Conservation (phyloP, 768 basidiomycete species). For the Auriscalpium microsporum region DNA sequence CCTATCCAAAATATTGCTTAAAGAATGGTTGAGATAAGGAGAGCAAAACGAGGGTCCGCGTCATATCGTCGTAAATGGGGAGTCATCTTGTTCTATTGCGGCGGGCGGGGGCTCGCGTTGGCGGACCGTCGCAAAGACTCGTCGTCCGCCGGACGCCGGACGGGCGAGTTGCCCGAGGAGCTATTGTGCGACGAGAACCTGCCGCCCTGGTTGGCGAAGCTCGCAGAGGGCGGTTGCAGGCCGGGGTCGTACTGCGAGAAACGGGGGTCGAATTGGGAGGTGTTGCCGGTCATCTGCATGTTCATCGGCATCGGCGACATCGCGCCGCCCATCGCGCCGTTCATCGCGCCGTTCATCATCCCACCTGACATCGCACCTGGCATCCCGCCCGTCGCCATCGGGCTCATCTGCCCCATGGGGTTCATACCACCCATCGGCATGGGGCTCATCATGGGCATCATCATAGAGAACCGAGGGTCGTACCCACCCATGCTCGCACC, state of each 20-base stretch:
- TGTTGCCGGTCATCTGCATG: conserved; percentile 9
- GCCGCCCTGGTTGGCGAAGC: background rate
- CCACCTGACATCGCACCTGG: background rate
- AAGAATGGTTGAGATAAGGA: background rate
- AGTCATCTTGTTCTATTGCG: background rate
- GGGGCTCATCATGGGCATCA: conserved; percentile 17
- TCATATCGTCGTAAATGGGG: background rate
- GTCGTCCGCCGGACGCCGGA: background rate
- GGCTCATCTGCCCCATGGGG: background rate
- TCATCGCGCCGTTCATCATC: background rate
- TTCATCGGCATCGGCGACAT: conserved; percentile 6
- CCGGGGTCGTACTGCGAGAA: conserved; percentile 13
- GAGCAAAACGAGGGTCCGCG: background rate
- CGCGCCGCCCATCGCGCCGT: background rate
- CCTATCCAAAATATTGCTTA: background rate
- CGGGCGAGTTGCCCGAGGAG: background rate
- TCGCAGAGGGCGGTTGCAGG: conserved; percentile 3
- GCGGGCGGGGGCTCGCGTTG: background rate
- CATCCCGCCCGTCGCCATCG: conserved; percentile 8
- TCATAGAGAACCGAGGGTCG: conserved; percentile 3
- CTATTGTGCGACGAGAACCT: background rate
- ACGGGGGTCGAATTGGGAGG: conserved; percentile 8
- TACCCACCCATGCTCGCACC: conserved; percentile 7
- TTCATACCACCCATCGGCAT: conserved; percentile 7
- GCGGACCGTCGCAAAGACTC: background rate